A percentile compares a stretch with the other conserved stretches of the same genome.
These are phyloP conservation scores for Xylaria sp. DNA, from an alignment of 2,329 filamentous ascomycete genomes.

Conservation along the genomic window DNA sequence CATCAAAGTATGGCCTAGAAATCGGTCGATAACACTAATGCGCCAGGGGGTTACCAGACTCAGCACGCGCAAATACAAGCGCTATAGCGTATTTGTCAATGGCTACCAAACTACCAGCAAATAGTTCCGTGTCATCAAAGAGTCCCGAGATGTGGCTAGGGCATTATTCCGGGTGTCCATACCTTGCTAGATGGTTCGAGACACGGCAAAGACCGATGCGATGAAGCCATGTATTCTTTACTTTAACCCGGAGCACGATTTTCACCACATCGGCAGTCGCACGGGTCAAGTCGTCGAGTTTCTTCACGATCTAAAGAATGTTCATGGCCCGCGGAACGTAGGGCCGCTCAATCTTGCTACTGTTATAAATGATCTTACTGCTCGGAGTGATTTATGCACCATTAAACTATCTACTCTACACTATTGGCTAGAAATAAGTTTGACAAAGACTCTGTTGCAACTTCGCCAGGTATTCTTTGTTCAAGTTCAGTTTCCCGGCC, in stretches of 20 bases:
- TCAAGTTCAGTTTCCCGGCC: neutral
- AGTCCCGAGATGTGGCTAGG: neutral
- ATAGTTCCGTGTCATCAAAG: neutral
- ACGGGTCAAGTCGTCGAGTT: neutral
- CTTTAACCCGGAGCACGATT: neutral
- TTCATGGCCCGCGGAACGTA: neutral
- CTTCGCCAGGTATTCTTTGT: neutral
- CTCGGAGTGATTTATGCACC: neutral
- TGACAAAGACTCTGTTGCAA: neutral
- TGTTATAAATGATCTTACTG: neutral
- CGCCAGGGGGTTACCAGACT: neutral
- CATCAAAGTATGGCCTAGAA: neutral
- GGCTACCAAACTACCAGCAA: neutral
- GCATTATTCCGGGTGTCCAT: neutral
- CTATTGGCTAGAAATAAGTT: neutral
- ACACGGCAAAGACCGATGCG: neutral
- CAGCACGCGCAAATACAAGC: neutral
- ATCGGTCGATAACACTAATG: neutral
- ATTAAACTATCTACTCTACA: neutral
- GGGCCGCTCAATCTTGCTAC: neutral
- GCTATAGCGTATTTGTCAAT: neutral
- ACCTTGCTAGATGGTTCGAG: neutral
- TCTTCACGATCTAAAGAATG: neutral
- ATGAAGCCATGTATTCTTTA: neutral
- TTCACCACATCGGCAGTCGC: neutral